Conservation (phyloP, 2,329 filamentous ascomycete genomes). For the Ascochyta pisi region DNA sequence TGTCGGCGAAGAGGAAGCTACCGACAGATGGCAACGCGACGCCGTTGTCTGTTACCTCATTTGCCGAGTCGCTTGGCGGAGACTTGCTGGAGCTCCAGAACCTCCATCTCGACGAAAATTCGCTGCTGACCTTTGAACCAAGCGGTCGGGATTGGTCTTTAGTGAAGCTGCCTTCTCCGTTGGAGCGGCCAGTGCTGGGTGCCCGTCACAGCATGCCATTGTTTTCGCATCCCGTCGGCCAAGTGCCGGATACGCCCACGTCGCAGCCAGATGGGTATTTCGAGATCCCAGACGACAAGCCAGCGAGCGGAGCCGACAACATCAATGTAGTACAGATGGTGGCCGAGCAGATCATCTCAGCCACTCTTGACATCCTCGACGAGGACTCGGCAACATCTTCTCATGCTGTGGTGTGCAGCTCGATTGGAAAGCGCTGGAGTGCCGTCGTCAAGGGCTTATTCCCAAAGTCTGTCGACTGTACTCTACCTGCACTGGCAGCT, state of each 20-base stretch:
- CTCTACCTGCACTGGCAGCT: constrained; percentile 34
- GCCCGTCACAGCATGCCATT: constrained; percentile 38
- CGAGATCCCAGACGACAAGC: constrained; percentile 38
- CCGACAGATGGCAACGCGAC: constrained; percentile 47
- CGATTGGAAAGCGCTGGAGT: constrained; percentile 37
- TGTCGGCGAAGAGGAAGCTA: constrained; percentile 43
- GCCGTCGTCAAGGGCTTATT: constrained; percentile 38
- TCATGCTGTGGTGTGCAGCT: not conserved
- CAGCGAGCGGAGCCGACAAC: constrained; percentile 62
- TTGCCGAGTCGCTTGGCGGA: constrained; percentile 42
- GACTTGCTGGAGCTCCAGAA: constrained; percentile 35
- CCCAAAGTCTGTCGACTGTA: constrained; percentile 42
- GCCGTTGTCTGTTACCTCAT: constrained; percentile 44
- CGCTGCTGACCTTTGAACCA: constrained; percentile 40
- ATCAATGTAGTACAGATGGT: constrained; percentile 73
- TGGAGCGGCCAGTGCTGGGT: constrained; percentile 24
- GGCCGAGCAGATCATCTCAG: constrained; percentile 71
- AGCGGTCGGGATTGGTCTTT: constrained; percentile 48
- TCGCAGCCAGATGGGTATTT: constrained; percentile 39
- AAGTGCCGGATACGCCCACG: constrained; percentile 43
- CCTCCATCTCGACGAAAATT: constrained; percentile 39
- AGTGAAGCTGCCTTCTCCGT: constrained; percentile 36
- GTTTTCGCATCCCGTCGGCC: constrained; percentile 32
- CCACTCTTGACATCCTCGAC: constrained; percentile 49
- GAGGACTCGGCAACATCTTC: constrained; percentile 18